A percentile compares a stretch with the other conserved stretches of the same genome.
phyloP scores from a whole-genome alignment of 2,329 filamentous ascomycete genomes.

The Ophiocordyceps camponoti-rufipedis region DNA sequence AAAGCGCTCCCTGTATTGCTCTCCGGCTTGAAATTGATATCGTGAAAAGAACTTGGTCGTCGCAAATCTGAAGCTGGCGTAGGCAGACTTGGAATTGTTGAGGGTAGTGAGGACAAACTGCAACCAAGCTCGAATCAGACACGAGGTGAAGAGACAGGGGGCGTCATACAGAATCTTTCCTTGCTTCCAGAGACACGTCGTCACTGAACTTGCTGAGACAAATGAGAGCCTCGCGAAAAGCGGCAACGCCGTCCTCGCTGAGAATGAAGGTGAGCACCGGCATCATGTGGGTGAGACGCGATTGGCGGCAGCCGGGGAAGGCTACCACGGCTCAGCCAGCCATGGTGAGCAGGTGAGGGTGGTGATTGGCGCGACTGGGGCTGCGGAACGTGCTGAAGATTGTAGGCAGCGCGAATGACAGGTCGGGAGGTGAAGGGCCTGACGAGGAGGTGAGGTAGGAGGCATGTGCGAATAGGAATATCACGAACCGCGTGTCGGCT shows the following conservation, averaged over 20 bases:
- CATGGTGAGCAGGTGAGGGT: not conserved
- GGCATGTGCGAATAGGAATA: too few species aligned
- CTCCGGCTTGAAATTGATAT: slow-evolving; percentile 44
- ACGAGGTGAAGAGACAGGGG: too few species aligned
- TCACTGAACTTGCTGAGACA: slow-evolving; percentile 70
- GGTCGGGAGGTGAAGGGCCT: not conserved
- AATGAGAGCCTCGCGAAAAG: slow-evolving; percentile 53
- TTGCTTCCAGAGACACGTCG: slow-evolving; percentile 56
- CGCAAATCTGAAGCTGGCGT: slow-evolving; percentile 53
- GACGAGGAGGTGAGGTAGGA: too few species aligned
- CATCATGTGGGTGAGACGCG: slow-evolving; percentile 22
- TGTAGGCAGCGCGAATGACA: not conserved
- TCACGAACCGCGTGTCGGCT: too few species aligned
- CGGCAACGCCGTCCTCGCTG: slow-evolving; percentile 51
- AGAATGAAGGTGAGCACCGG: slow-evolving; percentile 54
- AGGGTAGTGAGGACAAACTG: slow-evolving; percentile 58
- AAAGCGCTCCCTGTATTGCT: slow-evolving; percentile 39
- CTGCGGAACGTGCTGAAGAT: not conserved
- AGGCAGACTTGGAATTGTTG: slow-evolving; percentile 67
- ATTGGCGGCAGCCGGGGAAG: not conserved
- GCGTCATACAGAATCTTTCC: slow-evolving; percentile 40
- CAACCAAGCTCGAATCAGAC: not conserved
- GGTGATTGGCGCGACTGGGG: not conserved
- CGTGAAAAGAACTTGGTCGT: slow-evolving; percentile 52
- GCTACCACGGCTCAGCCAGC: not conserved